Evolutionary conservation across 306 rosid genomes (phyloP).

Genomic region (Purshia tridentata): DNA sequence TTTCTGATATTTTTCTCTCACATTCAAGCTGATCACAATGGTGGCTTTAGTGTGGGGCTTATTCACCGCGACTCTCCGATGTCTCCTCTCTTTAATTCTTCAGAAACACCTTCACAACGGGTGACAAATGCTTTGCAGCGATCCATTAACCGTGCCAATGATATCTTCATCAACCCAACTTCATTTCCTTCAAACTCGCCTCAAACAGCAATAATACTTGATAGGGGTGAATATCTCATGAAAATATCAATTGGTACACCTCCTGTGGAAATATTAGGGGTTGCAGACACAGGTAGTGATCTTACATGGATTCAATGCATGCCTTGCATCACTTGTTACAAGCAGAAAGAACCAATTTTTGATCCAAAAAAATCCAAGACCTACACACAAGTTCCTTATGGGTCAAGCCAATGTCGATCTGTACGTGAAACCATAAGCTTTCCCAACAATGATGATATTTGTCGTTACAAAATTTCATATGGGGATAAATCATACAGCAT

Average conservation of each 20-base stretch:
- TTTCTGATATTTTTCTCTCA: background rate
- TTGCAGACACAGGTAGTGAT: constrained; percentile 18
- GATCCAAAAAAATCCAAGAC: background rate
- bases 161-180: background rate
- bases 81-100: background rate
- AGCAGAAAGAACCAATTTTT: background rate
- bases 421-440: background rate
- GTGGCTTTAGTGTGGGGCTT: background rate
- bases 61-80: background rate
- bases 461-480: background rate
- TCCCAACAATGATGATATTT: background rate
- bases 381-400: background rate
- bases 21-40: background rate
- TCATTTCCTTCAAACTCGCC: background rate
- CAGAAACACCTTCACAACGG: background rate
- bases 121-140: constrained; percentile 13
- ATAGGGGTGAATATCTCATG: constrained; percentile 7
- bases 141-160: constrained; percentile 14
- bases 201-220: background rate
- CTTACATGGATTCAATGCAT: constrained; percentile 10
- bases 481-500: constrained; percentile 8
- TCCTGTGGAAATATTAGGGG: background rate
- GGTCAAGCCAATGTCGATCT: background rate
- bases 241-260: constrained; percentile 10
- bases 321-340: constrained; percentile 6